Base-by-base conservation (phyloP, 768 basidiomycete species). In the Agrocybe pediades region DNA sequence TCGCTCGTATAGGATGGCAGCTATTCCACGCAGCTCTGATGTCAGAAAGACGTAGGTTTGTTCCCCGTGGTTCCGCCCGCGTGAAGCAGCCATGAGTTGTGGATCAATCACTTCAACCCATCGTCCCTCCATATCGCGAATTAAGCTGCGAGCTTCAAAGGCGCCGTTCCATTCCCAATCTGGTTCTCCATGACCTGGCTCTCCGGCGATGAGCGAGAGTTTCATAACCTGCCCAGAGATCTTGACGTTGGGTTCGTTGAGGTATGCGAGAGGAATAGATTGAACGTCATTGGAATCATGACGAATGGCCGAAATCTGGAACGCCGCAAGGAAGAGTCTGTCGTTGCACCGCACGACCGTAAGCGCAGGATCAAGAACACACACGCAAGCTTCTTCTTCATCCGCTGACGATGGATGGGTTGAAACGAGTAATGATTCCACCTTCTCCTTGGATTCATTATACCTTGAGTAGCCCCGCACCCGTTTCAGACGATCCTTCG, bases 161-260 rank as follows among this genome's bases (percentile, higher is more conserved):
- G 24, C 19, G 9, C 51, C 47, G 36, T 23, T 53, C 56, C 51
- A 58, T 42, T 58, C 48, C 57, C 58, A 59, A 33, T 59, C 54
- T 8, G 46, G 19, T 9, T 25, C 49, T 9, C 55, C 49, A 36
- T 41, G 25, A 11, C 41, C 16, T 19, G 41, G 33, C 8, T 20
- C 13, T 16, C 17, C n/a, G 2, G 7, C 21, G 17, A 53, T 23
- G 16, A 57, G 40, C 2, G 20, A 11, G 2, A 58, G 25, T 27
- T 54, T 54, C 57, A 58, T 58, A 21, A 58, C 21, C 30, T 58
- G 53, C 2, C 49, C 57, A 7, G 39, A 16, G 20, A 58, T 3
- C 4, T 30, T 29, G 11, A 54, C 48, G 26, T 50, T 58, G 3
- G 53, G 57, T 27, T 58, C 49, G 8, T 26, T 15, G 11, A 58